Base-by-base conservation (phyloP, 148 eudicot species). In the Camellia lanceoleosa region DNA sequence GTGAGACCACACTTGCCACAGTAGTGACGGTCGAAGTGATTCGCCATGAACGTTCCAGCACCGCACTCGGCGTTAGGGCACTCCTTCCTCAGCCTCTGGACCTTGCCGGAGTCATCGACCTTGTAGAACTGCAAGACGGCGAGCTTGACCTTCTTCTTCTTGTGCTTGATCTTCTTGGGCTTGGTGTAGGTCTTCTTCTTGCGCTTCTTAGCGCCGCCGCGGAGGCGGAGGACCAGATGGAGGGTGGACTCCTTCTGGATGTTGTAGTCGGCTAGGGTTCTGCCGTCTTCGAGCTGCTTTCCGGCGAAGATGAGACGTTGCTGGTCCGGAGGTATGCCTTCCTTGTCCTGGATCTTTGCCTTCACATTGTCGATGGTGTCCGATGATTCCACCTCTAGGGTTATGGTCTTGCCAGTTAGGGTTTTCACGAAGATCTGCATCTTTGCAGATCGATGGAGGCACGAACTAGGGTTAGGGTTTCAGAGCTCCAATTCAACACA, bases 141-240 rank as follows among this genome's bases (percentile, higher is more conserved):
- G 46, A 85, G 87, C 85, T 85, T 85, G 3, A 85, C 85, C 83
- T 82, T 85, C 78, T 78, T 79, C 52, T 85, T 64, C 85, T 85
- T 85, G 85, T 85, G 87, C 83, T 85, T 85, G 73, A 85, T 82
- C 87, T 85, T 85, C 87, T 85, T 85, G 7, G 87, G 87, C 79
- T 85, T 85, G 30, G 87, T 85, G 87, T 85, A 85, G 1, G 87
- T 85, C 87, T 85, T 85, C 85, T 82, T 85, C 87, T 85, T 85
- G 71, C 87, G 77, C 85, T 85, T 85, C 78, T 85, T 85, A 1
- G 87, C 87, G n/a, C 87, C 85, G 73, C 83, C 85, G 1, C 87
- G 78, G 14, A 85, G 85, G 5, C 87, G 87, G 70, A 85, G 87
- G 16, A 85, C 87, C 7, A 85, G 85, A 65, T 49, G 52, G 52